Evolutionary conservation across 257 asterid genomes (phyloP).

Genomic region (Fraxinus excelsior): DNA sequence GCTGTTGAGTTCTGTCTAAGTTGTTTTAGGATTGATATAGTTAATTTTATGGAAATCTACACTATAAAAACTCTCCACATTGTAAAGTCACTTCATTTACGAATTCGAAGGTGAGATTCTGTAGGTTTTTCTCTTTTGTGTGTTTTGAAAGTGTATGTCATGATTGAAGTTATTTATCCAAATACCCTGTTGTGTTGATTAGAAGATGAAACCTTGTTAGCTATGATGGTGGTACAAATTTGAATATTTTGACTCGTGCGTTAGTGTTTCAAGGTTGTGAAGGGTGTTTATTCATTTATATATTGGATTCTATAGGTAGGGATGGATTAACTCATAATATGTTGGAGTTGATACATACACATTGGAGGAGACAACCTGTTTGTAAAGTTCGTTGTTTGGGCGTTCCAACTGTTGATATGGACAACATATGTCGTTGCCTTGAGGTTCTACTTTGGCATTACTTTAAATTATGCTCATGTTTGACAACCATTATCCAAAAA

Average conservation of each 20-base stretch:
- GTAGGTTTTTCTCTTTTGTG: neutral
- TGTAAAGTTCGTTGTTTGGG: conserved; percentile 99
- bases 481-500: too few species aligned
- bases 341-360: conserved; percentile 97
- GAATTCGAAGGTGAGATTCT: neutral
- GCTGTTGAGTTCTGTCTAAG: neutral
- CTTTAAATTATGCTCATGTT: conserved; percentile 1
- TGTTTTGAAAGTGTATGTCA: neutral
- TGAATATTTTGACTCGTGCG: neutral
- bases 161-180: conserved; percentile 8
- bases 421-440: conserved; percentile 77
- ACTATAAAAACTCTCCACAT: neutral
- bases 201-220: neutral
- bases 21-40: neutral
- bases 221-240: conserved; percentile 13
- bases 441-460: conserved; percentile 61
- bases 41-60: neutral
- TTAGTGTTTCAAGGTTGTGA: conserved; percentile 6
- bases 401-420: conserved; percentile 95
- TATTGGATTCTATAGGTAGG: conserved; percentile 64
- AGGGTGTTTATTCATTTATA: conserved; percentile 29
- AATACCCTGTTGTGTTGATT: neutral
- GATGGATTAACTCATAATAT: conserved; percentile 98
- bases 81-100: neutral
- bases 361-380: conserved; percentile 90